Evolutionary conservation across 2,329 filamentous ascomycete genomes (phyloP).

Genomic region (Arthroderma sp.): DNA sequence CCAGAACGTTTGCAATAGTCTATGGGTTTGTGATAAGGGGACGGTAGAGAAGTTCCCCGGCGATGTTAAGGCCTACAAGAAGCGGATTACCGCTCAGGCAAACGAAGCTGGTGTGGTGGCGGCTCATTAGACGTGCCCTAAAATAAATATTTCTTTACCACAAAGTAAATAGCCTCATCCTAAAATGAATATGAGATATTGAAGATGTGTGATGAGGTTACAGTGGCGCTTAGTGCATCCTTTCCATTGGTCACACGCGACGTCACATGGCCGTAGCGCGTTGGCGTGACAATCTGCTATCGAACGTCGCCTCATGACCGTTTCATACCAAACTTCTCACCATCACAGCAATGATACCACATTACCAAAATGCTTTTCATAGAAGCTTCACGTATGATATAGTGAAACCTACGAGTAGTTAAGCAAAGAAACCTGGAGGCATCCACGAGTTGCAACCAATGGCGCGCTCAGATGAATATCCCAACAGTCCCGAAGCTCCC

Average conservation of each 20-base stretch:
- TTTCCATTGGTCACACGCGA: too few relatives aligned
- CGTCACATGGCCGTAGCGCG: too few relatives aligned
- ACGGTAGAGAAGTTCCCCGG: slow-evolving; percentile 93
- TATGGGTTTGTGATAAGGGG: slow-evolving; percentile 94
- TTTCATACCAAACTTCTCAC: too few relatives aligned
- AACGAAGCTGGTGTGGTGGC: slow-evolving; percentile 67
- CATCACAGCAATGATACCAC: too few relatives aligned
- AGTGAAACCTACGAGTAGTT: neutral
- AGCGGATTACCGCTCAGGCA: slow-evolving; percentile 80
- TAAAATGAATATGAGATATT: too few relatives aligned
- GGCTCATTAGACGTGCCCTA: slow-evolving; percentile 16
- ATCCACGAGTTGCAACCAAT: slow-evolving; percentile 13
- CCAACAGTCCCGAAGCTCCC: slow-evolving; percentile 17
- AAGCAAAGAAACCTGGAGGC: slow-evolving; percentile 1
- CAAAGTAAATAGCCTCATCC: too few relatives aligned
- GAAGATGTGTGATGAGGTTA: too few relatives aligned
- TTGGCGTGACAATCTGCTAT: too few relatives aligned
- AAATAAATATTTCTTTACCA: too few relatives aligned
- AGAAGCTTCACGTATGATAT: neutral
- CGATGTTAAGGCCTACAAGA: slow-evolving; percentile 95
- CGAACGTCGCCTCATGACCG: too few relatives aligned
- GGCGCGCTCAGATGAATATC: slow-evolving; percentile 7
- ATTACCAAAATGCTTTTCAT: too few relatives aligned
- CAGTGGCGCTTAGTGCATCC: too few relatives aligned
- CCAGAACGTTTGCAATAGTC: slow-evolving; percentile 81